Evolutionary conservation across 2,329 filamentous ascomycete genomes (phyloP).

Genomic region (Fusarium equiseti): DNA sequence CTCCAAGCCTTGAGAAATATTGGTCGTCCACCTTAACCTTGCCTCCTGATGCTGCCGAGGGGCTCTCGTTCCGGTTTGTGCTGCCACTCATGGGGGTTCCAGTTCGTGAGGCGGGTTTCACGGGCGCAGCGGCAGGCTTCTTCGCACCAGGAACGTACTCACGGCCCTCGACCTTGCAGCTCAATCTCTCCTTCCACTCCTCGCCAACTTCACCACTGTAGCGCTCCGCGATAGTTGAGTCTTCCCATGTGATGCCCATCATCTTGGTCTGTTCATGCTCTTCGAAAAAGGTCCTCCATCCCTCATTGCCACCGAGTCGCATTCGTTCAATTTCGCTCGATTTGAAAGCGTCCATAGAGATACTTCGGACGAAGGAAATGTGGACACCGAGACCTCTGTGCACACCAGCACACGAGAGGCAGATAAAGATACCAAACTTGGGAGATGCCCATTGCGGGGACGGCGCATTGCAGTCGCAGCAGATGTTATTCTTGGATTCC

Average conservation of each 20-base stretch:
- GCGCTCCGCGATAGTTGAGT: conserved; percentile 88
- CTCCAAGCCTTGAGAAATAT: conserved; percentile 89
- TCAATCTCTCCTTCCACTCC: conserved; percentile 92
- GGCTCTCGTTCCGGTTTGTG: conserved; percentile 57
- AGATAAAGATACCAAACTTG: conserved; percentile 99
- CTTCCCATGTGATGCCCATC: conserved; percentile 80
- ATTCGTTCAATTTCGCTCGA: conserved; percentile 91
- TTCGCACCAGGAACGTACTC: conserved; percentile 85
- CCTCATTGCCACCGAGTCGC: conserved; percentile 89
- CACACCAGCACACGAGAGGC: conserved; percentile 92
- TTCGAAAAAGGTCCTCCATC: conserved; percentile 90
- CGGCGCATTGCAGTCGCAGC: conserved; percentile 95
- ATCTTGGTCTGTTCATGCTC: conserved; percentile 74
- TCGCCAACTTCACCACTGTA: conserved; percentile 92
- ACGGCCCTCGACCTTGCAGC: conserved; percentile 86
- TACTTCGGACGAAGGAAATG: conserved; percentile 97
- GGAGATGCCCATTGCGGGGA: conserved; percentile 98
- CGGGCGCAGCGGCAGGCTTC: conserved; percentile 53
- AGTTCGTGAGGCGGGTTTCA: conserved; percentile 54
- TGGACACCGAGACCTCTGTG: conserved; percentile 96
- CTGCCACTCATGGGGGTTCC: conserved; percentile 57
- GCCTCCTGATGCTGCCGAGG: conserved; percentile 53
- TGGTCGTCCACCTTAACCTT: conserved; percentile 80
- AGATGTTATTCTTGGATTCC: conserved; percentile 86
- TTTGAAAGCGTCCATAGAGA: conserved; percentile 99